Percentiles rank a stretch among this genome's conserved stretches.
phyloP scores from a whole-genome alignment of 768 basidiomycete genomes.

The Lactarius indigo region DNA sequence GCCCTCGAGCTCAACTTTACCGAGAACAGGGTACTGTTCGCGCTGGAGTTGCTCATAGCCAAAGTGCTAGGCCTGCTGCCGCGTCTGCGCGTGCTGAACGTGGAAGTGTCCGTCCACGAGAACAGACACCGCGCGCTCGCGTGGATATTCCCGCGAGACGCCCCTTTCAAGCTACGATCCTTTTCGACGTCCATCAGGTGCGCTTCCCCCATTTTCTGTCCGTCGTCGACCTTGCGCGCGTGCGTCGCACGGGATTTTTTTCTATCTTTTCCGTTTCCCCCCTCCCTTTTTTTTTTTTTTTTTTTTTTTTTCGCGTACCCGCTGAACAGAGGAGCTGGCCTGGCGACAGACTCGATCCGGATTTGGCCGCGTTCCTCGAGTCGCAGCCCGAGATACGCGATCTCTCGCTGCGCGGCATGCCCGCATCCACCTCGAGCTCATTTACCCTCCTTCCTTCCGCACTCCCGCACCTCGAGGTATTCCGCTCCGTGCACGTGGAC shows the following conservation, averaged over 20 bases:
- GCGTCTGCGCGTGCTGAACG: slow-evolving; percentile 40
- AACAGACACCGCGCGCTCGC: slow-evolving; percentile 28
- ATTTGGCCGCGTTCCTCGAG: slow-evolving; percentile 50
- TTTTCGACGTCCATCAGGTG: slow-evolving; percentile 59
- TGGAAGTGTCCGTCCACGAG: slow-evolving; percentile 40
- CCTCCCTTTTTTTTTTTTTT: too few relatives aligned
- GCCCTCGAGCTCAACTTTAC: slow-evolving; percentile 45
- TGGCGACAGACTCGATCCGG: slow-evolving; percentile 31
- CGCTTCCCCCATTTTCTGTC: background rate
- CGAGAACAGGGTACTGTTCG: slow-evolving; percentile 37
- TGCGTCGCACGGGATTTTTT: too few relatives aligned
- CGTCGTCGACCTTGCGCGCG: too few relatives aligned
- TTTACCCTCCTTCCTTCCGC: slow-evolving; percentile 38
- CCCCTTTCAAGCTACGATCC: slow-evolving; percentile 41
- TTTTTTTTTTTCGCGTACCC: too few relatives aligned
- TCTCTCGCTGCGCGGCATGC: slow-evolving; percentile 53
- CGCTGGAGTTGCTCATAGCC: slow-evolving; percentile 50
- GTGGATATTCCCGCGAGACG: slow-evolving; percentile 47
- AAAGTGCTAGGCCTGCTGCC: slow-evolving; percentile 40
- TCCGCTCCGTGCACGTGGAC: slow-evolving; percentile 54
- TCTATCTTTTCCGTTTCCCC: too few relatives aligned
- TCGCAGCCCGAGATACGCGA: slow-evolving; percentile 47
- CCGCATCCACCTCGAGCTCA: slow-evolving; percentile 31
- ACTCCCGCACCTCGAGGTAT: slow-evolving; percentile 45
- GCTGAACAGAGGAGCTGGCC: background rate